These are phyloP conservation scores for Gastrolobium bilobum DNA, from an alignment of 306 rosid species.

Conservation along the genomic window DNA sequence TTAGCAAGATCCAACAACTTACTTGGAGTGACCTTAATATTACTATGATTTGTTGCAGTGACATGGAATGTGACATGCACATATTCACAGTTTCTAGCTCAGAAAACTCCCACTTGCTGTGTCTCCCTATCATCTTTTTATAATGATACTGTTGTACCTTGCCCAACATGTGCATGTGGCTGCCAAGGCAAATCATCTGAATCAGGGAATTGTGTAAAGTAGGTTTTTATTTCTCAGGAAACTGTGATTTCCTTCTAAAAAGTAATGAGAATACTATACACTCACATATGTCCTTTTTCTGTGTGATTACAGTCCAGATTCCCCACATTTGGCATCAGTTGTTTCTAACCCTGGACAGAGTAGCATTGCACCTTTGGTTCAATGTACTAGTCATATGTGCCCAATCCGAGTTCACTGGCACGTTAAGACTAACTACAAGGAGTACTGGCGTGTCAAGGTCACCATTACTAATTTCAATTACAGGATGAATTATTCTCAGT, in stretches of 20 bases:
- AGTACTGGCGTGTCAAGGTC: slow-evolving; percentile 92
- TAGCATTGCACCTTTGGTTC: slow-evolving; percentile 67
- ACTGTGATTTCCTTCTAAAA: slow-evolving; percentile 29
- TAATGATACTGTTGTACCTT: slow-evolving; percentile 78
- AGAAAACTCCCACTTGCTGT: slow-evolving; percentile 83
- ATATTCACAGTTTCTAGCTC: slow-evolving; percentile 88
- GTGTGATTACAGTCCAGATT: slow-evolving; percentile 58
- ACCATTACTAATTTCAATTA: slow-evolving; percentile 87
- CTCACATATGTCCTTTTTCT: slow-evolving; percentile 27
- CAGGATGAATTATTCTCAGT: slow-evolving; percentile 77
- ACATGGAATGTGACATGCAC: slow-evolving; percentile 94
- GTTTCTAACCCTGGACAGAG: slow-evolving; percentile 56
- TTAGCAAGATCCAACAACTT: slow-evolving; percentile 6
- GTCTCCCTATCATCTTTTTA: slow-evolving; percentile 90
- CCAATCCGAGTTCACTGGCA: slow-evolving; percentile 97
- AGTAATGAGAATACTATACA: background rate
- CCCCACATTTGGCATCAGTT: slow-evolving; percentile 72
- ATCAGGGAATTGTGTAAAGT: slow-evolving; percentile 80
- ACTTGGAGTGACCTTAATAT: slow-evolving; percentile 9
- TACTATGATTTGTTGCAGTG: slow-evolving; percentile 65
- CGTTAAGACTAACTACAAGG: slow-evolving; percentile 78
- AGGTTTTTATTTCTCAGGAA: slow-evolving; percentile 47
- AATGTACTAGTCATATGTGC: slow-evolving; percentile 88
- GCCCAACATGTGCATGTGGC: slow-evolving; percentile 84
- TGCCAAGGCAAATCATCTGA: slow-evolving; percentile 65